These are phyloP conservation scores for Nemania sp. DNA, from an alignment of 2,329 filamentous ascomycete species.

Conservation along the genomic window DNA sequence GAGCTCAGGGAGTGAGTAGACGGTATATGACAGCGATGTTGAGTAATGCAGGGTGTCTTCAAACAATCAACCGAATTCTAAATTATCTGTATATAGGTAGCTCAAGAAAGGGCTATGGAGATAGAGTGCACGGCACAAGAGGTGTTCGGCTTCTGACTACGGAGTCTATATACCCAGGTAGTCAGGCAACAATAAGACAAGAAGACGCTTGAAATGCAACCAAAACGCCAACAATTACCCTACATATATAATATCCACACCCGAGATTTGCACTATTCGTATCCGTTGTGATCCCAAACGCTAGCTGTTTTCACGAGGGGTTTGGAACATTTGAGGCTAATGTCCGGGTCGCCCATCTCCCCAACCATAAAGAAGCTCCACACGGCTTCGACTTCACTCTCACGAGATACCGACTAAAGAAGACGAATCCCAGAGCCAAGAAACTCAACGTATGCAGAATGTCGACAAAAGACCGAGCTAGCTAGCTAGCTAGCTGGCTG, in stretches of 20 bases:
- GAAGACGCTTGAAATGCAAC: background rate
- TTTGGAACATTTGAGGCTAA: background rate
- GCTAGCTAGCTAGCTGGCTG: too few relatives aligned
- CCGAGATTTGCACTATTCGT: background rate
- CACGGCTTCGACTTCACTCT: too few relatives aligned
- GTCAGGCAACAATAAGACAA: background rate
- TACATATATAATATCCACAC: background rate
- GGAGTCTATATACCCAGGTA: background rate
- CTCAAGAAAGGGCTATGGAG: too few relatives aligned
- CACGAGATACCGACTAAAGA: too few relatives aligned
- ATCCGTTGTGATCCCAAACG: background rate
- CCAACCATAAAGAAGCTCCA: too few relatives aligned
- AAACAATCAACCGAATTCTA: background rate
- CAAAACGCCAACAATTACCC: background rate
- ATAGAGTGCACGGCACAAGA: too few relatives aligned
- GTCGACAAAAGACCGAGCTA: background rate
- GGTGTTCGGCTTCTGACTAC: too few relatives aligned
- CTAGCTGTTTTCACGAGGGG: background rate
- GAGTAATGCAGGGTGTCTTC: too few relatives aligned
- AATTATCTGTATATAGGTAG: background rate
- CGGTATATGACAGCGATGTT: background rate
- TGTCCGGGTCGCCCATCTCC: background rate
- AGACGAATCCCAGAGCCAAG: background rate
- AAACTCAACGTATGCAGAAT: background rate
- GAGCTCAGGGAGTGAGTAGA: background rate